phyloP scores from a whole-genome alignment of 2,329 filamentous ascomycete species.

The Aspergillus latus region DNA sequence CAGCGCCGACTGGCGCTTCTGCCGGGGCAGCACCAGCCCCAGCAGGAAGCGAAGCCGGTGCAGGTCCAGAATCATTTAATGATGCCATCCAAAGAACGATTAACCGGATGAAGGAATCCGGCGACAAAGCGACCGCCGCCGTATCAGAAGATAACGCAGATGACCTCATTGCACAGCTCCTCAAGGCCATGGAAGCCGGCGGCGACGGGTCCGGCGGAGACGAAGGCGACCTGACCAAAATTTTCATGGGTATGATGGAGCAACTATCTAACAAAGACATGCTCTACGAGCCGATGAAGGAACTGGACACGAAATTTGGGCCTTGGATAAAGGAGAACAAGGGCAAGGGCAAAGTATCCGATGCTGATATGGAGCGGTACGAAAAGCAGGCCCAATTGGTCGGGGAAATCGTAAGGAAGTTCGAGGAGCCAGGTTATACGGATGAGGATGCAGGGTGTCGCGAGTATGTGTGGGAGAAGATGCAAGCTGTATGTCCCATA shows the following conservation, averaged over 20 bases:
- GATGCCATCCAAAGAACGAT: slow-evolving; percentile 92
- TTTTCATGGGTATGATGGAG: slow-evolving; percentile 98
- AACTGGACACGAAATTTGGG: slow-evolving; percentile 88
- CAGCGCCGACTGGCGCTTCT: slow-evolving; percentile 12
- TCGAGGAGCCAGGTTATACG: slow-evolving; percentile 77
- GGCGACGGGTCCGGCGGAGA: slow-evolving; percentile 53
- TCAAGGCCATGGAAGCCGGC: slow-evolving; percentile 78
- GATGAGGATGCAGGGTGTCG: slow-evolving; percentile 79
- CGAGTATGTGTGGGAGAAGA: slow-evolving; percentile 92
- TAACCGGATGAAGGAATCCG: slow-evolving; percentile 91
- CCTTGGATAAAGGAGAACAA: slow-evolving; percentile 81
- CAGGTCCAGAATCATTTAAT: slow-evolving; percentile 70
- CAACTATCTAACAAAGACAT: slow-evolving; percentile 98
- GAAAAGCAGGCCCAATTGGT: slow-evolving; percentile 77
- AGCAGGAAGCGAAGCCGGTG: slow-evolving; percentile 22
- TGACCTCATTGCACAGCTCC: slow-evolving; percentile 86
- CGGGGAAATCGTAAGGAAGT: slow-evolving; percentile 81
- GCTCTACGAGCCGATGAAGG: slow-evolving; percentile 97
- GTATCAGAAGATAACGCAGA: slow-evolving; percentile 67
- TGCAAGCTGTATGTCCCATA: slow-evolving; percentile 77
- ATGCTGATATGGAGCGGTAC: slow-evolving; percentile 76
- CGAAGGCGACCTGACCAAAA: slow-evolving; percentile 89
- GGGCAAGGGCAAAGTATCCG: slow-evolving; percentile 55
- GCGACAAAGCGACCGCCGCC: slow-evolving; percentile 75
- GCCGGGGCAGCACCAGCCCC: slow-evolving; percentile 21